These are phyloP conservation scores for Rhodamnia argentea DNA, from an alignment of 345 rosid species.

Conservation along the genomic window DNA sequence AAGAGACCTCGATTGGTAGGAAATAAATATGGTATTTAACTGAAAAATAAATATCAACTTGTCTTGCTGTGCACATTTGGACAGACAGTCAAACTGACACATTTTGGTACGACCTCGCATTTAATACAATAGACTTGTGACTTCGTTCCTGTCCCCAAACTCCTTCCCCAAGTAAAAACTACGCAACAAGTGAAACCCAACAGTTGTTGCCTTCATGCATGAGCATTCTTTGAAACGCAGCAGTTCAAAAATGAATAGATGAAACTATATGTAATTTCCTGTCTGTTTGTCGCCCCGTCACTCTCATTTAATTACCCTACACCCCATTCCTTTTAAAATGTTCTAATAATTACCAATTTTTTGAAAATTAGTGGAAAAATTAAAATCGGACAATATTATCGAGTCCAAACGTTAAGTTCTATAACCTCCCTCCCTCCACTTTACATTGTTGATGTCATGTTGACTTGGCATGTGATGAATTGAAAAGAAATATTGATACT, in stretches of 20 bases:
- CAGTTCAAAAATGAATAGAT: not conserved
- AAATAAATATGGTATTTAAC: not conserved
- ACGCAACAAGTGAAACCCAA: not conserved
- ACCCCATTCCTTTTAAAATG: not conserved
- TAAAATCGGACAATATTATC: not conserved
- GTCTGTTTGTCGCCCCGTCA: not conserved
- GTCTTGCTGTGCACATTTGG: not conserved
- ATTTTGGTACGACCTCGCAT: not conserved
- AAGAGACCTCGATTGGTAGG: not conserved
- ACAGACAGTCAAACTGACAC: not conserved
- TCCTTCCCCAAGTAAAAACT: not conserved
- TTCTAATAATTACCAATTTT: not conserved
- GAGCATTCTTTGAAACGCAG: not conserved
- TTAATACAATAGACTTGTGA: not conserved
- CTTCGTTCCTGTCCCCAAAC: not conserved
- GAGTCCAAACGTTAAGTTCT: not conserved
- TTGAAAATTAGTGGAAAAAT: not conserved
- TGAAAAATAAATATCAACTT: not conserved
- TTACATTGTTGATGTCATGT: not conserved
- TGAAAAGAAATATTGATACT: not conserved
- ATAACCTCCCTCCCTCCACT: not conserved
- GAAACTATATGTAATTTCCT: not conserved
- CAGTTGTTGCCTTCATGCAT: not conserved
- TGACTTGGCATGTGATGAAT: fast-evolving
- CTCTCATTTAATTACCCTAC: not conserved